Conservation (phyloP, 75 land plant genomes). For the Ceratopteris richardii region DNA sequence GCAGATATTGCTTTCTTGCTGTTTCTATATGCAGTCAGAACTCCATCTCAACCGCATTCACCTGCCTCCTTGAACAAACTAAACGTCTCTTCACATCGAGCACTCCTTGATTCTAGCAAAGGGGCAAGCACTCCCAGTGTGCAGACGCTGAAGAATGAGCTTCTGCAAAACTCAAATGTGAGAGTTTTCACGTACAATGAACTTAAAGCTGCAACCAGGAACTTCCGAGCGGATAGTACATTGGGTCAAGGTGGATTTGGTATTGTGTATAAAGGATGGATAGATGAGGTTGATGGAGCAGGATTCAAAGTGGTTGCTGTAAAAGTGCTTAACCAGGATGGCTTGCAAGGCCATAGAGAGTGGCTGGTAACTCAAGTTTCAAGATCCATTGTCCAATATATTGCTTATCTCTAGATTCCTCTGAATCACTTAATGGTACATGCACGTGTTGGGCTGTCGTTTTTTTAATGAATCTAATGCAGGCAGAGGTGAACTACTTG, state of each 20-base stretch:
- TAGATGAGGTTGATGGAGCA: slow-evolving; percentile 47
- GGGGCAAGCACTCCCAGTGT: slow-evolving; percentile 8
- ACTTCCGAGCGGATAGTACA: slow-evolving; percentile 48
- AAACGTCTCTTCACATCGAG: not conserved
- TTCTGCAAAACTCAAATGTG: slow-evolving; percentile 40
- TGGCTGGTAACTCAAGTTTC: too few species aligned
- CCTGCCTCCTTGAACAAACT: not conserved
- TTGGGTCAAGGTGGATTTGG: slow-evolving; percentile 85
- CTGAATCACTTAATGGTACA: not conserved
- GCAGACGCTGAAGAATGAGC: slow-evolving; percentile 35
- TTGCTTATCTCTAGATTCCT: not conserved
- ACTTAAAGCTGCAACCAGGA: slow-evolving; percentile 51
- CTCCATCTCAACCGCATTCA: not conserved
- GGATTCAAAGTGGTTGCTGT: slow-evolving; percentile 56
- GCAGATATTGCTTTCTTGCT: too few species aligned
- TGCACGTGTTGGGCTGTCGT: not conserved
- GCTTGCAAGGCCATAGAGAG: slow-evolving; percentile 70
- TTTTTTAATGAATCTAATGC: slow-evolving; percentile 3
- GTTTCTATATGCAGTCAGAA: too few species aligned
- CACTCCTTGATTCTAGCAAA: not conserved
- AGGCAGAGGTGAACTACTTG: slow-evolving; percentile 60
- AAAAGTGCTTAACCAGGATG: slow-evolving; percentile 54
- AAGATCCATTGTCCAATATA: not conserved
- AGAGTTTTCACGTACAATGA: slow-evolving; percentile 55
- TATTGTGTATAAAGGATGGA: slow-evolving; percentile 56